Base-by-base conservation (phyloP, 345 rosid genomes). In the Arabidopsis suecica region DNA sequence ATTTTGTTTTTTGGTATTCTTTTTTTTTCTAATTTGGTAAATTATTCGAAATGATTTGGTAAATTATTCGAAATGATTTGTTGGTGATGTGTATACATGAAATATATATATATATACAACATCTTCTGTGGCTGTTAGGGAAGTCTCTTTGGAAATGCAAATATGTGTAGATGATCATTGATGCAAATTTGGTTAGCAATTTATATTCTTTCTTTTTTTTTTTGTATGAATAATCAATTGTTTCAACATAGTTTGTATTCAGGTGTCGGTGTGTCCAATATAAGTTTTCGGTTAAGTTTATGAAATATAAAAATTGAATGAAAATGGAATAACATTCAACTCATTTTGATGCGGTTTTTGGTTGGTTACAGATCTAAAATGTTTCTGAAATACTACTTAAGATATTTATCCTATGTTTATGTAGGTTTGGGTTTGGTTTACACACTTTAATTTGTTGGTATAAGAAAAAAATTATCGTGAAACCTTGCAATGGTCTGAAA, bases 21-120 rank as follows among this genome's bases (percentile, higher is more conserved):
- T 4, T 5, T 4, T 5, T 4, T 49, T 32, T 53, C 1, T 18
- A 13, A n/a, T 33, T 56, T 55, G 45, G 65, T 62, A 62, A 69
- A 69, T 63, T 42, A 63, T 28, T 55, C 37, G 12, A 47, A 42
- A 63, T 30, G 61, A 77, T 36, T 64, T 8, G 64, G 65, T 62
- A 62, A 69, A 69, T 63, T 42, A 63, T 28, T 55, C 37, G 12
- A 47, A 42, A 63, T 30, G 61, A 77, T 36, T 64, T 8, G 64
- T 13, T 20, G 71, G 44, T 63, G 36, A 76, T 61, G 70, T 61
- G 69, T 61, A 61, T 61, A 53, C 56, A 61, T 51, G 47, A 22
- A 76, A 28, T 28, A 28, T 67, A 49, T 75, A 28, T 67, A 49
- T 75, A 50, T 54, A 44, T 58, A 18, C 28, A 13, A 47, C 72